A percentile compares a stretch with the other conserved stretches of the same genome.
Evolutionary conservation across 1,284 basidiomycete genomes (phyloP).

Genomic region (Sphagnurus paluster): DNA sequence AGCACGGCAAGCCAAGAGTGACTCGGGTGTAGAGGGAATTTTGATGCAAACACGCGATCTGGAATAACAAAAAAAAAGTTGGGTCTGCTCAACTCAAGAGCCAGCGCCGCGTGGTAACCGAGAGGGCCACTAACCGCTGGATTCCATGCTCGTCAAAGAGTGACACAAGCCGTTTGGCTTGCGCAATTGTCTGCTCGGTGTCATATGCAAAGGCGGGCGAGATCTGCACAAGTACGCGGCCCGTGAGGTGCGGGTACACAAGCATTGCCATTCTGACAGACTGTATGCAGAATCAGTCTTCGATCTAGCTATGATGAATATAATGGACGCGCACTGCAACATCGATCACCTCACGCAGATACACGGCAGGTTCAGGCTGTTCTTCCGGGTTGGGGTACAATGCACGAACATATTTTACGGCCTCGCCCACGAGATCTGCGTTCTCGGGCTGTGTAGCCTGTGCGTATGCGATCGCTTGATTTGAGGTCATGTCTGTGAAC

Average conservation of each 20-base stretch:
- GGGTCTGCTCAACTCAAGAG: no score
- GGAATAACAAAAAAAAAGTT: no score
- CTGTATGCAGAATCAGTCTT: constrained; percentile 28
- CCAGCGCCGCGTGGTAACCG: no score
- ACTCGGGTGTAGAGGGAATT: no score
- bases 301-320: background rate
- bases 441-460: constrained; percentile 36
- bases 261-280: constrained; percentile 46
- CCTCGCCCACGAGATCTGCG: constrained; percentile 31
- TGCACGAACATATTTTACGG: constrained; percentile 34
- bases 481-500: constrained; percentile 52
- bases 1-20: no score
- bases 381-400: background rate
- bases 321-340: constrained; percentile 33
- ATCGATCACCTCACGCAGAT: constrained; percentile 24
- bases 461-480: constrained; percentile 43
- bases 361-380: constrained; percentile 5
- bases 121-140: no score
- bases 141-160: constrained; percentile 46
- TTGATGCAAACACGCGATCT: no score
- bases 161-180: constrained; percentile 43
- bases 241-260: constrained; percentile 44
- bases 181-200: constrained; percentile 43
- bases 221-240: constrained; percentile 47
- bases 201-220: constrained; percentile 45